Evolutionary conservation across 257 asterid species (phyloP), one percentile per base, ranked within the genome.

Genomic region (Solanum pinnatisectum): DNA sequence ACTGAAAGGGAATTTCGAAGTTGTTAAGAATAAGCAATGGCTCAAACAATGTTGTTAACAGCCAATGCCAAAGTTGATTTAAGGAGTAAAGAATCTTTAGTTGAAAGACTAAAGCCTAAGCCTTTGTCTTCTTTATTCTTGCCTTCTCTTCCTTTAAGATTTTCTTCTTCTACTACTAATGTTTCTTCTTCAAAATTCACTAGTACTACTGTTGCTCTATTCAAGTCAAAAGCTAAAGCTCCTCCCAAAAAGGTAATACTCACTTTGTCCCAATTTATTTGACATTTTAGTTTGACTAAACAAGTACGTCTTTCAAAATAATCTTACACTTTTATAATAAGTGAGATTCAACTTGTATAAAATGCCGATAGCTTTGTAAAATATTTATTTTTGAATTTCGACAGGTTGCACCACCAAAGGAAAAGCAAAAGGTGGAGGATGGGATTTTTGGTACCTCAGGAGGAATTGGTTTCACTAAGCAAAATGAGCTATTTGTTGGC

Each of bases 381-480:
- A 73, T 63, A 20, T 2, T 59, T 74, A 18, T 76, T 37, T 20
- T 44, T 12, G 63, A 33, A 12, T 84, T 32, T 74, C 7, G 16
- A 85, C 77, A 46, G 93, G 87, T 49, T 72, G 84, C 18, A 63
- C 89, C 14, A 60, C 88, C 88, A 67, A 94, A 95, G 92, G 88
- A 90, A 27, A 95, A 96, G 90, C 14, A 70, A 2, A 95, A 95
- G 94, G 96, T 93, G 16, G 98, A 96, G 90, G 98, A 96, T 92
- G 98, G 98, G 9, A 92, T 96, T 25, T 95, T 96, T 86, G 98
- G 98, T 7, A 96, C 98, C 16, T 96, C 98, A 0, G 98, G 98
- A 81, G 98, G 98, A 71, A 93, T 96, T 89, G 98, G 98, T 67
- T 96, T 96, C 22, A 95, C 98, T 15, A 96, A 96, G 92, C 94